These are phyloP conservation scores for Onygena corvina DNA, from an alignment of 2,329 filamentous ascomycete species.

Conservation along the genomic window DNA sequence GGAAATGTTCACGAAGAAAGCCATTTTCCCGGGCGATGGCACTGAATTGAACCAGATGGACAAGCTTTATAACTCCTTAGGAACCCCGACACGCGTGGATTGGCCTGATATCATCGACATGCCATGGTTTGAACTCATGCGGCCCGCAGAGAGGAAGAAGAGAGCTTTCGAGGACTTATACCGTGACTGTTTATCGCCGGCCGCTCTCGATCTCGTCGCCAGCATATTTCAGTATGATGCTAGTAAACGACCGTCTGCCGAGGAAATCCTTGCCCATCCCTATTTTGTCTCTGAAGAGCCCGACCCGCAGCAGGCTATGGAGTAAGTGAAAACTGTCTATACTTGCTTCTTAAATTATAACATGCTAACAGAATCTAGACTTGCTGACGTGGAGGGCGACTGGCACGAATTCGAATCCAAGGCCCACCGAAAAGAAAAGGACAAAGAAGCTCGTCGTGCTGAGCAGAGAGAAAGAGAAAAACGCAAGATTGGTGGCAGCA, in stretches of 20 bases:
- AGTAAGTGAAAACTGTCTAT: conserved; percentile 49
- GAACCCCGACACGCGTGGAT: conserved; percentile 69
- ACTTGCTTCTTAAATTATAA: conserved; percentile 6
- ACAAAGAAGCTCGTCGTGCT: conserved; percentile 43
- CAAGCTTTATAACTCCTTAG: conserved; percentile 87
- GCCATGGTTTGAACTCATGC: conserved; percentile 90
- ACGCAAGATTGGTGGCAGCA: conserved; percentile 31
- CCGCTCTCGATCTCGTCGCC: conserved; percentile 69
- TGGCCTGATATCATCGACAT: conserved; percentile 90
- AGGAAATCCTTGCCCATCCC: conserved; percentile 69
- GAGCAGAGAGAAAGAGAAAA: conserved; percentile 40
- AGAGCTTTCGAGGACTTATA: conserved; percentile 77
- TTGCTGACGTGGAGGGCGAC: conserved; percentile 73
- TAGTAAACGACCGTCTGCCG: conserved; percentile 65
- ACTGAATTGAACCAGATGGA: conserved; percentile 93
- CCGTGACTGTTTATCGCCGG: conserved; percentile 59
- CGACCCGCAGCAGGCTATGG: conserved; percentile 59
- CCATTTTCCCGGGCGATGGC: conserved; percentile 90
- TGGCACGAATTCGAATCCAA: conserved; percentile 99
- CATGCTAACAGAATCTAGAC: conserved; percentile 37
- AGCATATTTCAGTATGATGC: conserved; percentile 89
- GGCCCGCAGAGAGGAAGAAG: conserved; percentile 60
- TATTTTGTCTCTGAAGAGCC: conserved; percentile 85
- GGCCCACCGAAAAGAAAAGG: conserved; percentile 76
- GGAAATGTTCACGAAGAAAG: conserved; percentile 86